phyloP scores from a whole-genome alignment of 2,329 filamentous ascomycete genomes.

The Mycosphaerella sp. region DNA sequence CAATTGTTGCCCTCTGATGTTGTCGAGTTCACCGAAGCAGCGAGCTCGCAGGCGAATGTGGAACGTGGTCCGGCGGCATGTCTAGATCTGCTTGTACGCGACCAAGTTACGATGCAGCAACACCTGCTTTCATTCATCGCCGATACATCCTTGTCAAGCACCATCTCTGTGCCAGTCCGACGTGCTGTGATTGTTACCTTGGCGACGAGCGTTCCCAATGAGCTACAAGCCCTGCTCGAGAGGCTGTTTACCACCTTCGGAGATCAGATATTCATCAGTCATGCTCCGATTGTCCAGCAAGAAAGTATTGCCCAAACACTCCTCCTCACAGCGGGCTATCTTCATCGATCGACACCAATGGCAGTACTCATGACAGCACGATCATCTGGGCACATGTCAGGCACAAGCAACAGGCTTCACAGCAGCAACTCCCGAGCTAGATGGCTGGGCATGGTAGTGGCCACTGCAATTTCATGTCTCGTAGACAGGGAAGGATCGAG shows the following conservation, averaged over 20 bases:
- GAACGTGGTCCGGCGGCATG: slow-evolving; percentile 16
- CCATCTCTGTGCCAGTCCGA: slow-evolving; percentile 22
- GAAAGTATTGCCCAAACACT: slow-evolving; percentile 79
- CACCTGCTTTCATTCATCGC: slow-evolving; percentile 22
- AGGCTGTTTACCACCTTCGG: slow-evolving; percentile 69
- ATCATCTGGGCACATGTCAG: slow-evolving; percentile 65
- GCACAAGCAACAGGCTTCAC: slow-evolving; percentile 77
- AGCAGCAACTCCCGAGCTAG: slow-evolving; percentile 68
- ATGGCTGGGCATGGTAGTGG: slow-evolving; percentile 83
- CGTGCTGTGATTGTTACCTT: slow-evolving; percentile 29
- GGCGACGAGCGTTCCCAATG: slow-evolving; percentile 18
- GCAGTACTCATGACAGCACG: slow-evolving; percentile 64
- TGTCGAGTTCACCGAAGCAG: background rate
- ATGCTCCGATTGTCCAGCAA: slow-evolving; percentile 78
- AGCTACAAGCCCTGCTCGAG: slow-evolving; percentile 55
- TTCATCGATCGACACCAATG: slow-evolving; percentile 60
- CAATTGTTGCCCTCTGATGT: background rate
- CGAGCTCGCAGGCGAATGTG: background rate
- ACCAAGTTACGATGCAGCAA: slow-evolving; percentile 15
- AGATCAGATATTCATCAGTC: slow-evolving; percentile 78
- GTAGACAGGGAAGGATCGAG: slow-evolving; percentile 61
- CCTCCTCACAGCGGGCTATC: slow-evolving; percentile 69
- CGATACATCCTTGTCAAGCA: slow-evolving; percentile 22
- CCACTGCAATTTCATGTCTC: slow-evolving; percentile 62
- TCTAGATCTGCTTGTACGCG: slow-evolving; percentile 15